Evolutionary conservation across 108 stramenopile species (phyloP).

Genomic region (Stephanodiscus minutulus): DNA sequence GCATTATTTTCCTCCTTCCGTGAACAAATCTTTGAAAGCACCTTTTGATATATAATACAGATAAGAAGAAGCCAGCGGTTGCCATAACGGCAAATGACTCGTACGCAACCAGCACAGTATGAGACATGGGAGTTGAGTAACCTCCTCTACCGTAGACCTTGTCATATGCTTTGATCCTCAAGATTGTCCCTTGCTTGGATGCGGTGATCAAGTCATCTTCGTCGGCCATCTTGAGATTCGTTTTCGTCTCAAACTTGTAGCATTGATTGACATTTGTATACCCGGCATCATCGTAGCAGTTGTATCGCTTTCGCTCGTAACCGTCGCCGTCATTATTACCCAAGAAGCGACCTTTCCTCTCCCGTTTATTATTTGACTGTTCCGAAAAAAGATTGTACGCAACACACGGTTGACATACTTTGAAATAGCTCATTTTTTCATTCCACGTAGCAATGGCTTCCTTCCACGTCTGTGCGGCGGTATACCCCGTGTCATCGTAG

Average conservation of each 20-base stretch:
- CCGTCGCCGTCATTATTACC: constrained; percentile 29
- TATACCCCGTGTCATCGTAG: not conserved
- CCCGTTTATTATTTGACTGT: not conserved
- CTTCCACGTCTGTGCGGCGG: constrained; percentile 4
- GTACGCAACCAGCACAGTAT: no score
- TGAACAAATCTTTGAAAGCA: not conserved
- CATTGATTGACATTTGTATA: constrained; percentile 44
- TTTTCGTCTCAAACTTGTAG: constrained; percentile 44
- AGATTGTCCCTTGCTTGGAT: constrained; percentile 25
- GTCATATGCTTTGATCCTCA: constrained; percentile 17
- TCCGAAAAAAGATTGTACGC: constrained; percentile 29
- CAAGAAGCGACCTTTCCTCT: constrained; percentile 2
- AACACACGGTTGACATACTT: constrained; percentile 39
- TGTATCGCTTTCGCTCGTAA: constrained; percentile 24
- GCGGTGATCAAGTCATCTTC: constrained; percentile 19
- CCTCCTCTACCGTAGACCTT: constrained; percentile 25
- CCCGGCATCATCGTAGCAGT: constrained; percentile 43
- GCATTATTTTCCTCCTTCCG: not conserved
- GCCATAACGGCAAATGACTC: no score
- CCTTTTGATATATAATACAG: no score
- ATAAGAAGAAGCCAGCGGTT: no score
- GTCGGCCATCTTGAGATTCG: constrained; percentile 10
- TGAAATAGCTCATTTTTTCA: constrained; percentile 36
- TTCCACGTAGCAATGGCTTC: constrained; percentile 30
- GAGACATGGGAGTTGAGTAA: not conserved